Evolutionary conservation across 345 rosid species (phyloP).

Genomic region (Bruguiera gymnorhiza): DNA sequence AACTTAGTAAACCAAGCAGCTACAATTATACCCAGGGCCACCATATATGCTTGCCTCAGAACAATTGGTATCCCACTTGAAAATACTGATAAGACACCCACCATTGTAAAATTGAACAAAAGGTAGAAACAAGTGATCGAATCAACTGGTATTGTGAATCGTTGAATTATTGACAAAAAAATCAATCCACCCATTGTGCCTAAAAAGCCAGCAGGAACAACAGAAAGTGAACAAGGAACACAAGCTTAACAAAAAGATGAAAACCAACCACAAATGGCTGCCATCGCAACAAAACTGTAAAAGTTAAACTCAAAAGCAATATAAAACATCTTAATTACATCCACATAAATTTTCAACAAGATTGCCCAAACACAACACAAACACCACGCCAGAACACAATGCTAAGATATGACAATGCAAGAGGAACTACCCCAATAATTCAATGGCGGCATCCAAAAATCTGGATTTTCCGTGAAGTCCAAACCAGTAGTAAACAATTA

Average conservation of each 20-base stretch:
- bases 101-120: constrained; percentile 77
- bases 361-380: too few species aligned
- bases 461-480: too few species aligned
- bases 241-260: neutral
- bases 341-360: too few species aligned
- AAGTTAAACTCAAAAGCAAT: too few species aligned
- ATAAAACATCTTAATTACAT: too few species aligned
- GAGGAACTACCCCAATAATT: too few species aligned
- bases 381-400: too few species aligned
- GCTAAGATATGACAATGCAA: too few species aligned
- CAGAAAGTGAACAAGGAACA: neutral
- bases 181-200: constrained; percentile 95
- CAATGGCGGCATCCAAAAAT: too few species aligned
- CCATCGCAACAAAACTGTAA: too few species aligned
- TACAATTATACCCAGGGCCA: constrained; percentile 71
- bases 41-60: constrained; percentile 86
- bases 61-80: constrained; percentile 73
- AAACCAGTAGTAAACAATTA: too few species aligned
- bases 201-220: constrained; percentile 18
- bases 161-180: constrained; percentile 72
- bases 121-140: constrained; percentile 62
- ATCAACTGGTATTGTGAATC: constrained; percentile 81
- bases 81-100: constrained; percentile 80
- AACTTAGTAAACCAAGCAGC: constrained; percentile 94
- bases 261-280: neutral